Evolutionary conservation across 345 rosid genomes (phyloP).

Genomic region (Melastoma malabathricum): DNA sequence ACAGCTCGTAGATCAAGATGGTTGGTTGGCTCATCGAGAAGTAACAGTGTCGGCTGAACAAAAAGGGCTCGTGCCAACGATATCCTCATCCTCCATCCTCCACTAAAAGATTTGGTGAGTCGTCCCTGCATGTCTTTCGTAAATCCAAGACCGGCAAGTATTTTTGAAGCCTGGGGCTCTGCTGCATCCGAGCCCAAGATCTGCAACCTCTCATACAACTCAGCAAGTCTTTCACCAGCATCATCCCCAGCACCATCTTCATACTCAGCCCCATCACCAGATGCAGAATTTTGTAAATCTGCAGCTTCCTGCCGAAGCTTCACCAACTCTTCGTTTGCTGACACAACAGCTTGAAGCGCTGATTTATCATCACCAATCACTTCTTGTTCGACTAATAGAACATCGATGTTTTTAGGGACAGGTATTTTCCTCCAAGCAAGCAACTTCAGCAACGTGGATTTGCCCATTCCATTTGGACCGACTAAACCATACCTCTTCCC

Average conservation of each 20-base stretch:
- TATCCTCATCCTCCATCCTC: slow-evolving; percentile 99
- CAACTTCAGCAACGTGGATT: slow-evolving; percentile 83
- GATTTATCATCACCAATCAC: slow-evolving; percentile 80
- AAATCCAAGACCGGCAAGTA: slow-evolving; percentile 92
- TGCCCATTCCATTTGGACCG: slow-evolving; percentile 95
- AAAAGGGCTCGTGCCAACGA: slow-evolving; percentile 92
- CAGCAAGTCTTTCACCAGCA: slow-evolving; percentile 72
- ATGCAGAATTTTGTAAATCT: slow-evolving; percentile 31
- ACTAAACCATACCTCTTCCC: slow-evolving; percentile 94
- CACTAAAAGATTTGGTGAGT: slow-evolving; percentile 73
- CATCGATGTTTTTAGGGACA: slow-evolving; percentile 88
- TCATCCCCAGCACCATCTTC: slow-evolving; percentile 37
- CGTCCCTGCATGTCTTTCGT: slow-evolving; percentile 82
- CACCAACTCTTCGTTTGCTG: slow-evolving; percentile 74
- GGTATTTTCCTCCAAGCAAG: slow-evolving; percentile 99
- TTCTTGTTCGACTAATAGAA: slow-evolving; percentile 89
- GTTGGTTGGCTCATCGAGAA: slow-evolving; percentile 97
- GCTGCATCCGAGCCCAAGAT: slow-evolving; percentile 88
- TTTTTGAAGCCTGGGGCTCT: slow-evolving; percentile 89
- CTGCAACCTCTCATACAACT: slow-evolving; percentile 75
- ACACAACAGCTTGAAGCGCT: slow-evolving; percentile 82
- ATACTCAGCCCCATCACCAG: slow-evolving; percentile 17
- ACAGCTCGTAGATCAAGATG: slow-evolving; percentile 95
- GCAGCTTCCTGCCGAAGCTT: slow-evolving; percentile 59
- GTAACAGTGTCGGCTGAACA: slow-evolving; percentile 79